Percentiles rank a stretch among this genome's conserved stretches.
These are phyloP conservation scores for Cyberlindnera sargentensis DNA, from an alignment of 805 yeast genomes.

Conservation along the genomic window DNA sequence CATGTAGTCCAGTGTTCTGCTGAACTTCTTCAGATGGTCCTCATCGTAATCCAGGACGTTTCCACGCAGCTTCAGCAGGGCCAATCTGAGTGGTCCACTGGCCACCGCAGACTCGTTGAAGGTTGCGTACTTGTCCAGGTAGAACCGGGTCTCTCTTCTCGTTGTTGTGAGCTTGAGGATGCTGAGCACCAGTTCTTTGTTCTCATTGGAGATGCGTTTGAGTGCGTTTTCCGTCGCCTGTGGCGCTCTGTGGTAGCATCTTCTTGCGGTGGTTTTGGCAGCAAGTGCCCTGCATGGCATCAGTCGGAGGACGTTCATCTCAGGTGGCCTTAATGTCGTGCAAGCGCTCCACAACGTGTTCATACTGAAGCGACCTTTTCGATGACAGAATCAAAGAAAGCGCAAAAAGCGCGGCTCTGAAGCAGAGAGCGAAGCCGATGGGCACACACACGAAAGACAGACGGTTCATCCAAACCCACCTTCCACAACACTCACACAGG, in stretches of 20 bases:
- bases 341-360: too few relatives aligned
- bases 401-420: too few relatives aligned
- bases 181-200: conserved; percentile 69
- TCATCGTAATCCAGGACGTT: conserved; percentile 12
- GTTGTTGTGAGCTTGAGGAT: conserved; percentile 89
- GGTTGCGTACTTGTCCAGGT: conserved; percentile 61
- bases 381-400: too few relatives aligned
- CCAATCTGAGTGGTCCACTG: conserved; percentile 17
- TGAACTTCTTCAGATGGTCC: conserved; percentile 10
- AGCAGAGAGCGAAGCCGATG: too few relatives aligned
- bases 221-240: background rate
- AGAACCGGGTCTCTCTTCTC: conserved; percentile 82
- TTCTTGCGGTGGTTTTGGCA: too few relatives aligned
- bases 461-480: too few relatives aligned
- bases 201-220: conserved; percentile 31
- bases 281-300: too few relatives aligned
- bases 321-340: too few relatives aligned
- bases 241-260: too few relatives aligned
- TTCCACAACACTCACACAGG: background rate
- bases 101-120: conserved; percentile 14
- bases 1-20: conserved; percentile 17
- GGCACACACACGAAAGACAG: too few relatives aligned
- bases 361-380: too few relatives aligned
- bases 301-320: too few relatives aligned
- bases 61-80: conserved; percentile 24